Evolutionary conservation across 2,329 filamentous ascomycete species (phyloP).

Genomic region (Cryoendolithus antarcticus): DNA sequence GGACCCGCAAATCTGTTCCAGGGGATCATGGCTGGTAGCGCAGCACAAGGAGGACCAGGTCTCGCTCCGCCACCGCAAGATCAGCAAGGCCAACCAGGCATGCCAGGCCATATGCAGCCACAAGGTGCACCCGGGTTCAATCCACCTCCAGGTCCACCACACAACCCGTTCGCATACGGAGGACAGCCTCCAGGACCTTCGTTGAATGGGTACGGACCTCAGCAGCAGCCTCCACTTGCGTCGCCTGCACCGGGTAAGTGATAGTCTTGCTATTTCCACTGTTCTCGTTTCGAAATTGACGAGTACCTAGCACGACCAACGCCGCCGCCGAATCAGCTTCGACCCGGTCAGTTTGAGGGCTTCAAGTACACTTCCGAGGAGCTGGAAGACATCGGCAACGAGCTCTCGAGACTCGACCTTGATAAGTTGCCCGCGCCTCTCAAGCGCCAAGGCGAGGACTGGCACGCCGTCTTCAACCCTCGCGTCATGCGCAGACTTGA

Average conservation of each 20-base stretch:
- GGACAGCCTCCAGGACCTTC: slow-evolving; percentile 45
- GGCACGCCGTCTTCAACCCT: slow-evolving; percentile 96
- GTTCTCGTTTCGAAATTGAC: no score
- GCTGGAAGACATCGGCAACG: slow-evolving; percentile 46
- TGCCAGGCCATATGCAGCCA: slow-evolving; percentile 53
- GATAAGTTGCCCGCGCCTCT: slow-evolving; percentile 73
- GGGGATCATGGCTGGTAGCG: slow-evolving; percentile 85
- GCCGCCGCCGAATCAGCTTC: slow-evolving; percentile 28
- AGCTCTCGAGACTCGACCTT: slow-evolving; percentile 74
- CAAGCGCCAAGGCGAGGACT: slow-evolving; percentile 82
- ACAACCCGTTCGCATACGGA: slow-evolving; percentile 54
- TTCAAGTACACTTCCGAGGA: slow-evolving; percentile 23
- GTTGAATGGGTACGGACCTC: slow-evolving; percentile 63
- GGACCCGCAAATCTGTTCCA: slow-evolving; percentile 85
- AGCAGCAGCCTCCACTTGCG: slow-evolving; percentile 71
- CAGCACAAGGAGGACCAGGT: slow-evolving; percentile 69
- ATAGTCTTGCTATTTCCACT: no score
- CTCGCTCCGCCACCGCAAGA: slow-evolving; percentile 57
- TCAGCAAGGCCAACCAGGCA: slow-evolving; percentile 43
- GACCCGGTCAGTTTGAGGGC: slow-evolving; percentile 10
- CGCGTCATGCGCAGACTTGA: slow-evolving; percentile 79
- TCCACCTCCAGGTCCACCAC: slow-evolving; percentile 45
- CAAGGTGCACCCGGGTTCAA: slow-evolving; percentile 61
- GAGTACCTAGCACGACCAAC: no score
- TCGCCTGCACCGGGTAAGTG: slow-evolving; percentile 70